These are phyloP conservation scores for Cicer judaicum DNA, from an alignment of 306 rosid species.

Conservation along the genomic window DNA sequence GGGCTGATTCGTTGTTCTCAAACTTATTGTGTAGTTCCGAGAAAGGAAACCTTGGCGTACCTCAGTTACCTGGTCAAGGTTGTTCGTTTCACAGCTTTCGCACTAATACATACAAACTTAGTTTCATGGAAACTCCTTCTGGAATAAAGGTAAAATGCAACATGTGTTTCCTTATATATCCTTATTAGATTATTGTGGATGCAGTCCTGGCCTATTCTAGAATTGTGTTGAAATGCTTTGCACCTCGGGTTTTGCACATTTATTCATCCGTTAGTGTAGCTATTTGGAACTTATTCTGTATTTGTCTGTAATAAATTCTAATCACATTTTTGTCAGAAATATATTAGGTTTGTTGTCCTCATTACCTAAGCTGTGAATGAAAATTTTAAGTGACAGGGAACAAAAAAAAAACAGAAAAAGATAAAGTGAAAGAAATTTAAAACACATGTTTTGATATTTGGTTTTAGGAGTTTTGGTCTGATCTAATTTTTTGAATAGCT, in stretches of 20 bases:
- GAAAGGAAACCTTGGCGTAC: conserved; percentile 92
- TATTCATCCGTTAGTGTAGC: conserved; percentile 20
- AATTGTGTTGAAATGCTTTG: conserved; percentile 21
- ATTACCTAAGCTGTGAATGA: neutral
- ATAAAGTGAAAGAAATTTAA: conserved; percentile 9
- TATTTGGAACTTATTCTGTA: neutral
- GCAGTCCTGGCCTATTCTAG: neutral
- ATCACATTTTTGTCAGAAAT: conserved; percentile 18
- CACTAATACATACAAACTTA: conserved; percentile 91
- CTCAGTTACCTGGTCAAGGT: conserved; percentile 96
- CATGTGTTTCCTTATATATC: conserved; percentile 29
- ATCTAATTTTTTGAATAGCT: neutral
- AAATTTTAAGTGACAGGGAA: conserved; percentile 16
- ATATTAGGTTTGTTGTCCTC: conserved; percentile 8
- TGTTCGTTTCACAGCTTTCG: conserved; percentile 97
- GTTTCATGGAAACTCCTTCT: conserved; percentile 93
- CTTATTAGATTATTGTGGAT: conserved; percentile 18
- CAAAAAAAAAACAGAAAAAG: neutral
- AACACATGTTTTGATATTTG: conserved; percentile 5
- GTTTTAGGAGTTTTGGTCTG: conserved; percentile 7
- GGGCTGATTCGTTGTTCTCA: conserved; percentile 14
- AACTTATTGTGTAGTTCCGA: conserved; percentile 64
- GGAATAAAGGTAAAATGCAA: conserved; percentile 74
- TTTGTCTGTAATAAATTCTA: neutral
- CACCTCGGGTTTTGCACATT: conserved; percentile 14